Evolutionary conservation across 257 asterid genomes (phyloP).

Genomic region (Ligustrum vulgare): DNA sequence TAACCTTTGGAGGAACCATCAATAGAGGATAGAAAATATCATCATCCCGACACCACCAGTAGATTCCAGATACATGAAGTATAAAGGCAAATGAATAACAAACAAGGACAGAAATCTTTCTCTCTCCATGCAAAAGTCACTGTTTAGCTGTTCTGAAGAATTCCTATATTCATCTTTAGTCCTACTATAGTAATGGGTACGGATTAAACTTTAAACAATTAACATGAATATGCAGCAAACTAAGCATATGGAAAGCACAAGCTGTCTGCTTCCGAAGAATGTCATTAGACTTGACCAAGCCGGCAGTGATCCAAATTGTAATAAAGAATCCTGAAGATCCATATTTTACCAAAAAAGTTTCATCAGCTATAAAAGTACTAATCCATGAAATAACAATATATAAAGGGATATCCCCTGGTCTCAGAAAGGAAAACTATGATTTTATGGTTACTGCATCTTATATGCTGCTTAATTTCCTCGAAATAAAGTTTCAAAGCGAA

Average conservation of each 20-base stretch:
- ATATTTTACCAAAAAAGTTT: not conserved
- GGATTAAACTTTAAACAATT: not conserved
- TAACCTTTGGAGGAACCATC: constrained; percentile 76
- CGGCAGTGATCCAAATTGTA: constrained; percentile 62
- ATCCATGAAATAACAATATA: not conserved
- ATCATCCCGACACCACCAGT: constrained; percentile 74
- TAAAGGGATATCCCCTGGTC: not conserved
- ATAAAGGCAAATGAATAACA: constrained; percentile 54
- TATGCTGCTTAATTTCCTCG: not conserved
- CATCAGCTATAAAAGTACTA: not conserved
- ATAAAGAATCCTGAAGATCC: constrained; percentile 56
- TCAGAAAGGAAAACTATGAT: not conserved
- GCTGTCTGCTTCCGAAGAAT: constrained; percentile 85
- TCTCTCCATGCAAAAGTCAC: constrained; percentile 67
- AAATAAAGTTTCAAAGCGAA: not conserved
- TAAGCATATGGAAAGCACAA: constrained; percentile 11
- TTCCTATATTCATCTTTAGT: not conserved
- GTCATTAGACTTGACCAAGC: constrained; percentile 80
- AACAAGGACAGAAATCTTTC: constrained; percentile 58
- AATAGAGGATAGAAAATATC: constrained; percentile 56
- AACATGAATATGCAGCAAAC: constrained; percentile 2
- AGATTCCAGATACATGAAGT: constrained; percentile 63
- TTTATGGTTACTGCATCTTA: not conserved
- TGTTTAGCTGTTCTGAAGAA: constrained; percentile 1
- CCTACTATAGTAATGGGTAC: not conserved